Evolutionary conservation across 2,329 filamentous ascomycete species (phyloP).

Genomic region (Stylonectria norvegica): DNA sequence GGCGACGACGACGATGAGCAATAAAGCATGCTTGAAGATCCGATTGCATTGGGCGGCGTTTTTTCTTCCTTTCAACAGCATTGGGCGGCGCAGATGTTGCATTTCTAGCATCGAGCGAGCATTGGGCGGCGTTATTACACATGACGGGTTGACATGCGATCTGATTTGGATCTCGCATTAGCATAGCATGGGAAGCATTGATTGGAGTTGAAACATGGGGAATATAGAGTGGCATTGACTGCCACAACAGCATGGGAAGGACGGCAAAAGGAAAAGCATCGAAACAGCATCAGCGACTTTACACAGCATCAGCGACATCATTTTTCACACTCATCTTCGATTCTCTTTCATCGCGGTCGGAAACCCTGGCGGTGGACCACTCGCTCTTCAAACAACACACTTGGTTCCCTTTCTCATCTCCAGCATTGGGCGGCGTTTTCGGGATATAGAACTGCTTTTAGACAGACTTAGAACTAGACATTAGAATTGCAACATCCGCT

Average conservation of each 20-base stretch:
- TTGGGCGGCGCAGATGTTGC: conserved; percentile 17
- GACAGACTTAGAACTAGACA: neutral
- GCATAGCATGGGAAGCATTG: conserved; percentile 3
- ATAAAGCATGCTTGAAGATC: conserved; percentile 1
- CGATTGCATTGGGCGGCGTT: conserved; percentile 15
- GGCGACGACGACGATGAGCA: conserved; percentile 33
- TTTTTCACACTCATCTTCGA: conserved; percentile 8
- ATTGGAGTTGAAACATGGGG: neutral
- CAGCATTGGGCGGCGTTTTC: conserved; percentile 16
- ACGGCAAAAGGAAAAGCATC: neutral
- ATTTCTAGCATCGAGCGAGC: conserved; percentile 3
- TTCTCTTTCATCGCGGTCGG: conserved; percentile 3
- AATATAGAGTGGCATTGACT: neutral
- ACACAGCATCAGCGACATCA: too few species aligned
- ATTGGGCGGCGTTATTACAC: neutral
- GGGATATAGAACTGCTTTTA: conserved; percentile 11
- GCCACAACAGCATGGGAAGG: neutral
- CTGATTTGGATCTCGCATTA: neutral
- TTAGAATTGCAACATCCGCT: conserved; percentile 1
- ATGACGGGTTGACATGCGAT: neutral
- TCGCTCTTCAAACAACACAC: conserved; percentile 6
- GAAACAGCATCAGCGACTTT: too few species aligned
- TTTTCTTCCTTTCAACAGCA: conserved; percentile 12
- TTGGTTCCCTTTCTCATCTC: conserved; percentile 8
- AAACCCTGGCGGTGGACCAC: conserved; percentile 16